Base-by-base conservation (phyloP, 495 filamentous ascomycete genomes). In the Xylona heveae region DNA sequence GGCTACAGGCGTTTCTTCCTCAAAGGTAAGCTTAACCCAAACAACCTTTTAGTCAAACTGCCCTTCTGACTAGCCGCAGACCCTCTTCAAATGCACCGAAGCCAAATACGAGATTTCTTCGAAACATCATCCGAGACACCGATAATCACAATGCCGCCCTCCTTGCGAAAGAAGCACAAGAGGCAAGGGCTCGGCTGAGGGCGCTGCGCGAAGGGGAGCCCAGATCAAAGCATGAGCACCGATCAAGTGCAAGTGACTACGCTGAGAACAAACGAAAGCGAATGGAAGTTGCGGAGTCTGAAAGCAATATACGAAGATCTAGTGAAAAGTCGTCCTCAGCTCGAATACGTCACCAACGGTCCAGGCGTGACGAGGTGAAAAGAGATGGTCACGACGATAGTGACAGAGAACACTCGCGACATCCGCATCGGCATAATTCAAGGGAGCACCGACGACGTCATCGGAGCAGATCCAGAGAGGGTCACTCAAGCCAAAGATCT, bases 131-230 rank as follows among this genome's bases (percentile, higher is more conserved):
- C 41, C 74, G 73, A 36, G 76, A 90, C 35, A 85, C 81, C 1
- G 78, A 88, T 38, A 78, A 42, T 32, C 88, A 97, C 51, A 97
- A 97, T 64, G 67, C 78, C 8, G 77, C 82, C 4, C 58, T 94
- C 33, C 66, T 74, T 24, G 79, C 72, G 0, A 92, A 76, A 40
- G 85, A 95, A 47, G 69, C 72, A 24, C 67, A 59, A 32, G 70
- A 74, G 24, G 53, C 66, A 38, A 45, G 71, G 58, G 55, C 61
- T 13, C 58, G 66, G 25, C 55, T 74, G 38, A 62, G 58, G 34
- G 47, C 50, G 50, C 59, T 70, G 34, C 46, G 50, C 30, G 35
- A 46, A 6, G 54, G 59, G 29, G 48, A 31, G 12, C 20, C 19
- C 4, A 23, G 34, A 42, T 29, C 60, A 56, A 19, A 52, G 9